Base-by-base conservation (phyloP, 1,284 basidiomycete genomes). In the Apiotrichum brassicae region DNA sequence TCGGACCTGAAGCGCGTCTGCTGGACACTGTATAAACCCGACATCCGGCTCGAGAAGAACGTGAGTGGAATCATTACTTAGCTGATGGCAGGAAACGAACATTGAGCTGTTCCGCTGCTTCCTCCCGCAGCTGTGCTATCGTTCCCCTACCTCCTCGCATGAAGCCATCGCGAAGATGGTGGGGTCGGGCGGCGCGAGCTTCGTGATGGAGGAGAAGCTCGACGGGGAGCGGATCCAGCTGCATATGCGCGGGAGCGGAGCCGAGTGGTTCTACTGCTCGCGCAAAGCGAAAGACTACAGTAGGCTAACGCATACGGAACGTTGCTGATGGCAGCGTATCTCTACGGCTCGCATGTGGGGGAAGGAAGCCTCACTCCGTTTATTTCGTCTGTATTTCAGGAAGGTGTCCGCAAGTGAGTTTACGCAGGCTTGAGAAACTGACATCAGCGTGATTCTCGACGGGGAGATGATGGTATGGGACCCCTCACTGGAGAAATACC, bases 391-490 rank as follows among this genome's bases (percentile, higher is more conserved):
- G 84, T 83, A 0, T 90, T 97, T 56, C 80, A 86, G 59, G 65
- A 78, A 2, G 79, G 83, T 4, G 79, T 95, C 4, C 80, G 85
- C 11, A 85, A 90, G 90, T 92, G 60, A 60, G 87, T 74, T 19
- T 32, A 24, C 35, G 25, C 12, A 35, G 12, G 18, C 35, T 46
- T 14, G 28, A 3, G 14, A 0, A 34, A 32, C 53, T 52, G 22
- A 49, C 18, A 2, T 6, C 53, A 94, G 92, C 43, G 83, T 92
- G 59, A 88, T 97, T 38, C 74, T 97, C 16, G 92, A 97, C 60
- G 92, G 93, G 0, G 93, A 97, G 70, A 95, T 97, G 92, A 75
- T 97, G 36, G 93, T 93, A 3, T 95, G 87, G 86, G 92, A 97
- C 67, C 92, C 92, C 0, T 76, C 85, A 2, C 82, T 87, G 0